Conservation (phyloP, 305 asterid genomes). For the Solanum aculeatissimum region DNA sequence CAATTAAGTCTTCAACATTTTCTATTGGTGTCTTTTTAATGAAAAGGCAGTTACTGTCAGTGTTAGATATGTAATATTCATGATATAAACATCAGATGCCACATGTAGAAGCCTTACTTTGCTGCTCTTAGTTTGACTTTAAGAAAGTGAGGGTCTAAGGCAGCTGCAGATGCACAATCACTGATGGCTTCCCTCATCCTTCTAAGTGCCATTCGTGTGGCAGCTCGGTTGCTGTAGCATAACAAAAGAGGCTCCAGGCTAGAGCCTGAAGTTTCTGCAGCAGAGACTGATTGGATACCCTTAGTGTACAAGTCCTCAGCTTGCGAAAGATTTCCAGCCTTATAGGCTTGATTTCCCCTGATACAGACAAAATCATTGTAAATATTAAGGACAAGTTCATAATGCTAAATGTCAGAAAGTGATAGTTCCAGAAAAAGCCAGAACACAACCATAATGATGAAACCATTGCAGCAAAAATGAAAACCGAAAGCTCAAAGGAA, state of each 20-base stretch:
- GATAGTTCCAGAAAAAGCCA: background rate
- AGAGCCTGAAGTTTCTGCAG: conserved; percentile 17
- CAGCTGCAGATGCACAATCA: conserved; percentile 72
- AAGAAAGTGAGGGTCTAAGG: conserved; percentile 54
- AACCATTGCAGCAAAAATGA: background rate
- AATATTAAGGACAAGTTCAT: conserved; percentile 2
- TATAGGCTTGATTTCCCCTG: conserved; percentile 95
- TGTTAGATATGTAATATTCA: background rate
- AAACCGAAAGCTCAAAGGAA: background rate
- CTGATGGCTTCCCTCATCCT: conserved; percentile 81
- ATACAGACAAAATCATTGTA: conserved; percentile 7
- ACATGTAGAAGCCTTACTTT: conserved; percentile 45
- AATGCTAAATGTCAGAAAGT: background rate
- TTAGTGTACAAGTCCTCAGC: conserved; percentile 77
- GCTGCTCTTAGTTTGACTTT: conserved; percentile 78
- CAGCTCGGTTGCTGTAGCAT: conserved; percentile 97
- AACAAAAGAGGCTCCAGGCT: conserved; percentile 47
- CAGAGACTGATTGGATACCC: conserved; percentile 50
- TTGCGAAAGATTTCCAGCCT: conserved; percentile 45
- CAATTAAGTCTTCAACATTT: background rate
- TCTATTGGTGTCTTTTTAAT: background rate
- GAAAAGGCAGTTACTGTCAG: background rate
- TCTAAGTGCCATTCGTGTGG: conserved; percentile 80
- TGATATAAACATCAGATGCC: background rate
- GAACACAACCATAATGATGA: background rate